Conservation (phyloP, 495 filamentous ascomycete species). For the Aspergillus sclerotiicarbonarius region DNA sequence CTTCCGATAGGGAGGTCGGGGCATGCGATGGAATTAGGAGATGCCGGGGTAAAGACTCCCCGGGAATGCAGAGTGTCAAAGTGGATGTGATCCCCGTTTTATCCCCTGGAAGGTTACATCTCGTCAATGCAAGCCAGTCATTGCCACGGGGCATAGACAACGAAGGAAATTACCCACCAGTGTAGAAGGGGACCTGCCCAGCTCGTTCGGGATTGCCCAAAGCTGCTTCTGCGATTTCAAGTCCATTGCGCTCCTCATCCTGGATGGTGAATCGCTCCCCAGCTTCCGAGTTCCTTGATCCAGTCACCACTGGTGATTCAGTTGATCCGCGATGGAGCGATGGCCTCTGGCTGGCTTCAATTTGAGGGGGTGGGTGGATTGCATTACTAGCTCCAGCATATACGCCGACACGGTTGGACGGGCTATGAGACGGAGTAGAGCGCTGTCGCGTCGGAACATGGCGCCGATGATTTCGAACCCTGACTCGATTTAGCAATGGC, state of each 20-base stretch:
- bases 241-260: constrained; percentile 29
- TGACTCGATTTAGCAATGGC: background rate
- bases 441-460: background rate
- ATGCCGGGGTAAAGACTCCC: constrained; percentile 23
- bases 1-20: constrained; percentile 16
- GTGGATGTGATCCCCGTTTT: constrained; percentile 26
- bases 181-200: constrained; percentile 31
- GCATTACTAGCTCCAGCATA: background rate
- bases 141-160: background rate
- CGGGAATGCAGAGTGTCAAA: constrained; percentile 22
- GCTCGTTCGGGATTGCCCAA: constrained; percentile 19
- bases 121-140: background rate
- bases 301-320: background rate
- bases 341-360: background rate
- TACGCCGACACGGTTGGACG: background rate
- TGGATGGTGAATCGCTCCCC: background rate
- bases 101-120: constrained; percentile 14
- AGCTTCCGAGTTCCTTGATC: background rate
- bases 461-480: background rate
- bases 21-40: constrained; percentile 25
- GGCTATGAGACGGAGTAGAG: background rate
- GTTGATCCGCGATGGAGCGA: background rate
- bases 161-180: constrained; percentile 16
- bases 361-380: background rate
- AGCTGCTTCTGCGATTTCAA: constrained; percentile 30